Evolutionary conservation across 2,329 filamentous ascomycete genomes (phyloP), one percentile per base, ranked within the genome.

Genomic region (Ustulina deusta): DNA sequence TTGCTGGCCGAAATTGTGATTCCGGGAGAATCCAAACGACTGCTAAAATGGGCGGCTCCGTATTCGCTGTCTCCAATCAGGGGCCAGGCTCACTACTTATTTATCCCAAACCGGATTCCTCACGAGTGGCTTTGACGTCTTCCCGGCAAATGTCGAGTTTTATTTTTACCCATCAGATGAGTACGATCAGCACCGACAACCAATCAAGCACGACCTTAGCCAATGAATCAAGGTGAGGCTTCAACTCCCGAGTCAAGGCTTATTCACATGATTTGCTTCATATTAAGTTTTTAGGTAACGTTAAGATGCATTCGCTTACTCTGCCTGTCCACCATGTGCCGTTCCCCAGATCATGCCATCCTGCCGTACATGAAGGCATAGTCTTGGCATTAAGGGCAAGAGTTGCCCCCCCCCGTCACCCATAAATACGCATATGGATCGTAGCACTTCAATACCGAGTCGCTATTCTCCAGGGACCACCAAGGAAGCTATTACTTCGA

Each of bases 281-380:
- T 58, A 64, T 64, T 64, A 59, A 59, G 52, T 17, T 48, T 10
- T 44, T 65, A 49, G 42, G 44, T 51, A 56, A 48, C 52, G 51
- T 46, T 55, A 3, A 59, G 40, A 48, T n/a, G 22, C 11, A 56
- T 25, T 55, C 22, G 38, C 36, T 48, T 55, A 34, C 5, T 55
- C 56, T 54, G 36, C 34, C 9, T 49, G 58, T 40, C 42, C 34
- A 44, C 42, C 36, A 40, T 51, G 48, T 67, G 54, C 61, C 66
- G 62, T 61, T 57, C 57, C 66, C 66, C 61, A 61, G 65, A 55
- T 54, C 61, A 56, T 65, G 57, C 69, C 48, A 70, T 71, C 68
- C 67, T 72, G 68, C 65, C 70, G 68, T 69, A 62, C 61, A 42
- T 56, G 61, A 60, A 13, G 17, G 27, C 10, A 22, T 25, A n/a